Conservation (phyloP, 805 yeast genomes). For the Spathaspora hagerdaliae region DNA sequence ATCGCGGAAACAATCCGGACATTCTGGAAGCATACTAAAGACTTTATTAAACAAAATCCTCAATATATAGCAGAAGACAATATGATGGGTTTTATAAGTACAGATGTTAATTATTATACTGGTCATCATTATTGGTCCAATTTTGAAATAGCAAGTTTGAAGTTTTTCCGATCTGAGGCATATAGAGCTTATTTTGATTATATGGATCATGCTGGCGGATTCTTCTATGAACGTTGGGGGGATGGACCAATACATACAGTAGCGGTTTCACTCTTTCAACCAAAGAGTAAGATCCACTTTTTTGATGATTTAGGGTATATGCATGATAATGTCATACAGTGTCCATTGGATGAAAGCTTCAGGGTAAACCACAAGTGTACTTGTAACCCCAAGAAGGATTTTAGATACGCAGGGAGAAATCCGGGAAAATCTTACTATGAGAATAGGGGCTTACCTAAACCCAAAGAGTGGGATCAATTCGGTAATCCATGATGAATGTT, state of each 20-base stretch:
- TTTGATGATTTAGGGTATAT: conserved; percentile 81
- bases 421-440: too few species aligned
- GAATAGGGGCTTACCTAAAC: too few species aligned
- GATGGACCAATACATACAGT: too few species aligned
- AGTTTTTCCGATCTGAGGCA: conserved; percentile 70
- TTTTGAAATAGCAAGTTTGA: too few species aligned
- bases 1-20: conserved; percentile 83
- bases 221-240: too few species aligned
- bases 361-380: conserved; percentile 60
- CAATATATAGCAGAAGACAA: conserved; percentile 58
- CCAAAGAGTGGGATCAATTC: too few species aligned
- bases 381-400: too few species aligned
- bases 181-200: conserved; percentile 65
- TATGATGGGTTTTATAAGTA: conserved; percentile 63
- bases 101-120: too few species aligned
- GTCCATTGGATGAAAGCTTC: conserved; percentile 67
- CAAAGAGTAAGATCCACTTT: conserved; percentile 64
- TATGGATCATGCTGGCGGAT: conserved; percentile 69
- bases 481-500: too few species aligned
- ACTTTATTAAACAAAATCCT: conserved; percentile 58
- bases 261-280: conserved; percentile 74
- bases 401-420: too few species aligned
- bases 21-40: conserved; percentile 72
- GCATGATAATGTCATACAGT: conserved; percentile 75
- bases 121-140: too few species aligned